phyloP scores from a whole-genome alignment of 208 protist genomes.

The Acanthamoeba triangularis region DNA sequence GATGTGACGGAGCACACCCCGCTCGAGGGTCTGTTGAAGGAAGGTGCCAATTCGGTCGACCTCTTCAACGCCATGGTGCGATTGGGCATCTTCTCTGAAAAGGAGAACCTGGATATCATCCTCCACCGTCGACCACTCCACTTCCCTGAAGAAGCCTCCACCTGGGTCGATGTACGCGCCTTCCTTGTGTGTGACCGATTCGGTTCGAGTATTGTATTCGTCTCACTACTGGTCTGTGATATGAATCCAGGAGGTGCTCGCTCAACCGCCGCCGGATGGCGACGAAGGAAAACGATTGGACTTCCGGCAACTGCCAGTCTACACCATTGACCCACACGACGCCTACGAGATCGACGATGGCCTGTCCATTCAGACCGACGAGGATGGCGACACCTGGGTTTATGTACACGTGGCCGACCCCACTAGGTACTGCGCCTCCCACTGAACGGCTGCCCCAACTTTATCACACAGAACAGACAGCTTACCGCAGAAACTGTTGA shows the following conservation, averaged over 20 bases:
- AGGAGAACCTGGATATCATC: conserved; percentile 53
- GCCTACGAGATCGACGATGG: conserved; percentile 61
- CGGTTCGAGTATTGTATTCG: background rate
- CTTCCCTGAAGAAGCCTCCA: conserved; percentile 15
- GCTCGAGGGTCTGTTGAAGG: conserved; percentile 42
- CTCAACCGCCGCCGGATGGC: conserved; percentile 1
- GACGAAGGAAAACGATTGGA: background rate
- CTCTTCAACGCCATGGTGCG: conserved; percentile 36
- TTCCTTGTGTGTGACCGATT: background rate
- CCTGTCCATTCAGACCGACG: background rate
- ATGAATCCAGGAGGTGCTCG: background rate
- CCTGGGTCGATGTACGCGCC: conserved; percentile 10
- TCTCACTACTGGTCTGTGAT: background rate
- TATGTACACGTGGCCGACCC: conserved; percentile 63
- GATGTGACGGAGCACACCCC: conserved; percentile 1
- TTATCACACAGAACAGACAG: background rate
- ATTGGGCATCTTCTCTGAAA: background rate
- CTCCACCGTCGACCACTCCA: conserved; percentile 23
- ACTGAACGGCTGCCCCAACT: background rate
- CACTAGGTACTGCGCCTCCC: background rate
- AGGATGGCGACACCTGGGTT: conserved; percentile 12
- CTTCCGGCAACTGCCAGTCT: background rate
- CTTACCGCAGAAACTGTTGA: background rate
- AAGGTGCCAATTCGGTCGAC: background rate
- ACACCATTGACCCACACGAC: conserved; percentile 26